Conservation (phyloP, 2,329 filamentous ascomycete genomes). For the Colletotrichum graminicola region DNA sequence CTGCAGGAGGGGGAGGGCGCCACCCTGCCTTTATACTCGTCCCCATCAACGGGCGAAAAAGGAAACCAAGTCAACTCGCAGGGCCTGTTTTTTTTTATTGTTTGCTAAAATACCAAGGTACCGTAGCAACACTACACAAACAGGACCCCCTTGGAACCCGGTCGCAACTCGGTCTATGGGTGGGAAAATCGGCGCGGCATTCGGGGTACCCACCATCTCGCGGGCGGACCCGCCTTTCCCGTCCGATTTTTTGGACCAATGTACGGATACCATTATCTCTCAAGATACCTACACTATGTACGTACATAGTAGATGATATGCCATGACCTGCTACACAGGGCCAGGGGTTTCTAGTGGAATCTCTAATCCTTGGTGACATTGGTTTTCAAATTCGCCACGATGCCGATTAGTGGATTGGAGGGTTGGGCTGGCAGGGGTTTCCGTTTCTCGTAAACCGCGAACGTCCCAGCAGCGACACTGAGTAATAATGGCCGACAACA, state of each 20-base stretch:
- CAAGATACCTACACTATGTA: too few species aligned
- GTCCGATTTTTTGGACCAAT: slow-evolving; percentile 31
- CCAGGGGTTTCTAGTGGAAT: too few species aligned
- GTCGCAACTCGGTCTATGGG: slow-evolving; percentile 33
- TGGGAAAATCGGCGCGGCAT: slow-evolving; percentile 35
- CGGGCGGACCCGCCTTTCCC: slow-evolving; percentile 26
- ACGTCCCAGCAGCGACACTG: background rate
- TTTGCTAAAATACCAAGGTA: background rate
- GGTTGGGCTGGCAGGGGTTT: too few species aligned
- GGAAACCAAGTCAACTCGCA: slow-evolving; percentile 4
- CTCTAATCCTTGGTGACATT: too few species aligned
- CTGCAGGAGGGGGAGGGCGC: background rate
- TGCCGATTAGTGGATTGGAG: too few species aligned
- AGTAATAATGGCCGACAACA: background rate
- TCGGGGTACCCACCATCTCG: slow-evolving; percentile 32
- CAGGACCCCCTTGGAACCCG: slow-evolving; percentile 23
- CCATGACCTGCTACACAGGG: too few species aligned
- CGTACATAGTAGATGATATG: too few species aligned
- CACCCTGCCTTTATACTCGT: slow-evolving; percentile 25
- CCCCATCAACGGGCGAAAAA: background rate
- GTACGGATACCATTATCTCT: background rate
- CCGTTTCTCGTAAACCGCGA: too few species aligned
- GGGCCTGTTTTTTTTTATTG: background rate
- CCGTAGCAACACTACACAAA: background rate
- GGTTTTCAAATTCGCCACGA: too few species aligned